phyloP scores from a whole-genome alignment of 2,329 filamentous ascomycete genomes.

The Diaporthe ampelina region DNA sequence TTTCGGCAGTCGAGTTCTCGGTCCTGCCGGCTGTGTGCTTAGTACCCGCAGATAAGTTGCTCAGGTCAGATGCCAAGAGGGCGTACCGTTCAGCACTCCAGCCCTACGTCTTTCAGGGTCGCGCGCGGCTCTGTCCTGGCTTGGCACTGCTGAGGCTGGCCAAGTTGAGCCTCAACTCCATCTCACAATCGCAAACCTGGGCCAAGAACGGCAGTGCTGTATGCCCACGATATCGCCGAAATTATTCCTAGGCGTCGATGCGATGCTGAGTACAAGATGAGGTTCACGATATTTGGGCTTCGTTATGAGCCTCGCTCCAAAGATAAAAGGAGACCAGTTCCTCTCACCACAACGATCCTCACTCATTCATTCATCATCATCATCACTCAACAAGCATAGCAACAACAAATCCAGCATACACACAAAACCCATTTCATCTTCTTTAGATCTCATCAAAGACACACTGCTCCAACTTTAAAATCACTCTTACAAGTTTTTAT shows the following conservation, averaged over 20 bases:
- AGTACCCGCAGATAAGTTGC: neutral
- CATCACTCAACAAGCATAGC: neutral
- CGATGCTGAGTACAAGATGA: neutral
- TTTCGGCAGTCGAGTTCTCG: conserved; percentile 3
- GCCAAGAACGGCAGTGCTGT: neutral
- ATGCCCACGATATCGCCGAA: neutral
- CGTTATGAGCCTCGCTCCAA: neutral
- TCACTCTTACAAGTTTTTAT: no score
- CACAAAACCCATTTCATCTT: neutral
- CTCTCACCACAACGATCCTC: neutral
- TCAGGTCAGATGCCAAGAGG: neutral
- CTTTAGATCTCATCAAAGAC: neutral
- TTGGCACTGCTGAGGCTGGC: conserved; percentile 6
- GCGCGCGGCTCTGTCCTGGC: conserved; percentile 8
- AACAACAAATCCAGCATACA: neutral
- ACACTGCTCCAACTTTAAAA: neutral
- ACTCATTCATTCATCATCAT: no score
- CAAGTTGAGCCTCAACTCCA: neutral
- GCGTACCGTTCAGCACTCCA: neutral
- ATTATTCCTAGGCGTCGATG: neutral
- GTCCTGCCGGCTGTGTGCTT: neutral
- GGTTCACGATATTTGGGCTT: neutral
- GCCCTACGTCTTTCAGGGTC: conserved; percentile 5
- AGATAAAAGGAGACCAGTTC: conserved; percentile 13
- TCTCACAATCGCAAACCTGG: neutral